These are phyloP conservation scores for Pharus latifolius DNA, from an alignment of 176 grass and related monocot genomes.

Conservation along the genomic window DNA sequence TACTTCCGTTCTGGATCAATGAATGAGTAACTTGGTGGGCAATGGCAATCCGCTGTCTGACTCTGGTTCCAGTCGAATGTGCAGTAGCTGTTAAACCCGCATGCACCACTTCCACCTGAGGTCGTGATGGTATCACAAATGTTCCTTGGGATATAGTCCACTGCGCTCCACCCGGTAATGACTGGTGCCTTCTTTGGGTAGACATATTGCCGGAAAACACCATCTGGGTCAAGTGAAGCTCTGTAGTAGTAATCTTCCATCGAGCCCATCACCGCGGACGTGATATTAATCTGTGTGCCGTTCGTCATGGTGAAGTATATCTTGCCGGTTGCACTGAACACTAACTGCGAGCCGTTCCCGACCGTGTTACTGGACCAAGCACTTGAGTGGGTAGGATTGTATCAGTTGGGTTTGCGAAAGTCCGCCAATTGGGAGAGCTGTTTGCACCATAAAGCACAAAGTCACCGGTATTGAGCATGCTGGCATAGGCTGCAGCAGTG, in stretches of 20 bases:
- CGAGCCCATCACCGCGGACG: neutral
- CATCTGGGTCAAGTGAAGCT: conserved; percentile 27
- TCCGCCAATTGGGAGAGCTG: neutral
- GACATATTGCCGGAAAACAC: conserved; percentile 27
- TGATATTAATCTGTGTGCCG: neutral
- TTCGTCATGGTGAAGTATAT: neutral
- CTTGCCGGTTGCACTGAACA: conserved; percentile 14
- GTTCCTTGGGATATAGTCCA: neutral
- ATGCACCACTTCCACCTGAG: neutral
- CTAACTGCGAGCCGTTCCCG: neutral
- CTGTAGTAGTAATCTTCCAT: neutral
- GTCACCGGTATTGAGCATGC: neutral
- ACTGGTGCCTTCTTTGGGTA: conserved; percentile 3
- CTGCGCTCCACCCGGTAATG: neutral
- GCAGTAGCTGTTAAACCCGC: conserved; percentile 35
- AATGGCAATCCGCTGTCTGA: conserved; percentile 2
- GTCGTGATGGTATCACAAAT: neutral
- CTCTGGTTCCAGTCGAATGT: neutral
- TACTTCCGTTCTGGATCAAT: conserved; percentile 15
- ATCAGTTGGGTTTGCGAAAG: neutral
- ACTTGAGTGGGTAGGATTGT: neutral
- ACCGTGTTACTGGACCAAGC: neutral
- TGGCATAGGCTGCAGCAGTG: neutral
- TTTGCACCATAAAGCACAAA: neutral
- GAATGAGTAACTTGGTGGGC: conserved; percentile 18